Base-by-base conservation (phyloP, 352 stramenopile genomes). In the Phytophthora cactorum region DNA sequence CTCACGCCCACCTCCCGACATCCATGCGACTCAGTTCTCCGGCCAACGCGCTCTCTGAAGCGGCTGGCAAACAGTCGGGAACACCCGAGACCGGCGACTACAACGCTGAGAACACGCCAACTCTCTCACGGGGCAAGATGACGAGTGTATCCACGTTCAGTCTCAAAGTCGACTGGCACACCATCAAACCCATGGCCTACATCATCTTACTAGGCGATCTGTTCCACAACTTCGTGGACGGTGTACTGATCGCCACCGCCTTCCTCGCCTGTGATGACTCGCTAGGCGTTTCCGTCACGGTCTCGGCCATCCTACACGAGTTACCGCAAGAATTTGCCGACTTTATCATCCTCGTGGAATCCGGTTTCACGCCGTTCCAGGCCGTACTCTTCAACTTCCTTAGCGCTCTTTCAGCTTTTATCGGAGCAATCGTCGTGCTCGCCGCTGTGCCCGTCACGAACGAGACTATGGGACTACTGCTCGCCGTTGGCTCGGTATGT, bases 151-250 rank as follows among this genome's bases (percentile, higher is more conserved):
- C 60, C 27, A 66, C 25, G 39, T 81, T 72, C 44, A 74, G 58
- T 31, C 58, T 85, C 11, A 54, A 58, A 29, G 74, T 82, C 4
- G 53, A 82, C 6, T 85, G 77, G 77, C 27, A 52, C 9, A 41
- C 27, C 25, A 85, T 85, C 63, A 82, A 82, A 27, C 77, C 77
- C 1, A 85, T 85, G 77, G 77, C 77, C 6, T 85, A 81, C 64
- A 82, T 88, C 54, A 88, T 97, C 62, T 71, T 93, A 11, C 36
- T 96, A n/a, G 91, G 89, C 15, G 91, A 97, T 59, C 59, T 87
- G 31, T 90, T 96, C 62, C 87, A 97, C 67, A 96, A 96, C 81
- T 97, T 97, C 73, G 79, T 88, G 11, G 91, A 97, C 70, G 91
- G 90, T 22, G 77, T 96, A 10, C 82, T 96, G 29, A 81, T 89